A percentile compares a stretch with the other conserved stretches of the same genome.
phyloP scores from a whole-genome alignment of 148 eudicot species.

The Chenopodium suecicum region DNA sequence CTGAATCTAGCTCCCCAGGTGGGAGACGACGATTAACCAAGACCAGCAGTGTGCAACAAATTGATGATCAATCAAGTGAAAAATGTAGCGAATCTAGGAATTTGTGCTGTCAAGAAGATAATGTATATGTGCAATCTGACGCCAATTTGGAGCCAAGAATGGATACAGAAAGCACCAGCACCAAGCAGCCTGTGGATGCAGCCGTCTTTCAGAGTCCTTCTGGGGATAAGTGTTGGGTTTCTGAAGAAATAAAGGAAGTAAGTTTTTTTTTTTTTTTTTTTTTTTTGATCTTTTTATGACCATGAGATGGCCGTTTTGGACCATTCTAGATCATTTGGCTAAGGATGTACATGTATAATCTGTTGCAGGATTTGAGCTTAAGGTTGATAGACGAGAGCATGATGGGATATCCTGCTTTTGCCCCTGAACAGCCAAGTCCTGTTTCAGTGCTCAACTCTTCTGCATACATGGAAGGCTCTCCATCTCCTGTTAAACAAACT shows the following conservation, averaged over 20 bases:
- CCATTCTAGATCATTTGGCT: constrained; percentile 7
- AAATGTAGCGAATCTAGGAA: constrained; percentile 35
- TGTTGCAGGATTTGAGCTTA: constrained; percentile 45
- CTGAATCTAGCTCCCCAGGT: constrained; percentile 59
- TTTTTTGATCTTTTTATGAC: neutral
- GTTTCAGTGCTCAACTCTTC: constrained; percentile 76
- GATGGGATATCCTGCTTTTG: constrained; percentile 31
- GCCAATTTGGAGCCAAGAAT: constrained; percentile 31
- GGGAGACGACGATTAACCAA: constrained; percentile 53
- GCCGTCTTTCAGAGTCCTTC: constrained; percentile 38
- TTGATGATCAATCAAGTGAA: constrained; percentile 47
- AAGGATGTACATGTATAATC: constrained; percentile 4
- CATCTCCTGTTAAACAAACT: constrained; percentile 58
- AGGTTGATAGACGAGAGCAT: constrained; percentile 43
- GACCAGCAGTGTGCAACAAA: constrained; percentile 37
- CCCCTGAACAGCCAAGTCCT: constrained; percentile 78
- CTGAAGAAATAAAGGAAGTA: constrained; percentile 42
- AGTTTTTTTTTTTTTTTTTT: constrained; percentile 15
- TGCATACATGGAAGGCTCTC: constrained; percentile 53
- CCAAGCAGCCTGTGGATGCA: constrained; percentile 29
- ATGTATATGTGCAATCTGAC: constrained; percentile 31
- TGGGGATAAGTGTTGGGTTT: constrained; percentile 26
- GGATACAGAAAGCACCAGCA: constrained; percentile 35
- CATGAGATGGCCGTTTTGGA: neutral
- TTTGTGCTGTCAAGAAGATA: constrained; percentile 39